Conservation (phyloP, 2,329 filamentous ascomycete genomes). For the Zymoseptoria ardabiliae region DNA sequence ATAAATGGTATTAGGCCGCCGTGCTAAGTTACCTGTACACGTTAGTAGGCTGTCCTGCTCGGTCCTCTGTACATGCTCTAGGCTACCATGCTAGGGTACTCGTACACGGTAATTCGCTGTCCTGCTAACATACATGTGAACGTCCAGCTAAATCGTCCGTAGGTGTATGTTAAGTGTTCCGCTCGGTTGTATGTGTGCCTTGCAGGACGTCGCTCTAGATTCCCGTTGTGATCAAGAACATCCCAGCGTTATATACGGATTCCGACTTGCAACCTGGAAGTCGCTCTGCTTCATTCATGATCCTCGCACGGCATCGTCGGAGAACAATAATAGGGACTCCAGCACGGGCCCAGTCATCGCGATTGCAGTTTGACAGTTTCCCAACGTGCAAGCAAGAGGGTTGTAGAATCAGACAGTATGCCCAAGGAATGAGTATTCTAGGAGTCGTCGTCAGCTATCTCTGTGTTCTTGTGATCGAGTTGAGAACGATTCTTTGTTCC, state of each 20-base stretch:
- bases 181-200: neutral
- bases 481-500: neutral
- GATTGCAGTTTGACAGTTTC: neutral
- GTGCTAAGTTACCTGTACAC: neutral
- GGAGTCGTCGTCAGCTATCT: neutral
- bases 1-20: too few relatives aligned
- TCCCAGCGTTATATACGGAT: too few relatives aligned
- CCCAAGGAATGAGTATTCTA: neutral
- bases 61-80: neutral
- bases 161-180: neutral
- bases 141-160: neutral
- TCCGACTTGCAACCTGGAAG: neutral
- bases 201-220: neutral
- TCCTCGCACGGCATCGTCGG: neutral
- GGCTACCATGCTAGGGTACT: neutral
- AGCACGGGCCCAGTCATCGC: neutral
- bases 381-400: neutral
- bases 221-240: too few relatives aligned
- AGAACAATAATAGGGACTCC: neutral
- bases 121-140: neutral
- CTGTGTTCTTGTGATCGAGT: neutral
- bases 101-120: neutral
- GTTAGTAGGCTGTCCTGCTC: neutral
- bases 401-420: neutral
- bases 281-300: neutral